Evolutionary conservation across 176 grass and related monocot genomes (phyloP).

Genomic region (Themeda triandra): DNA sequence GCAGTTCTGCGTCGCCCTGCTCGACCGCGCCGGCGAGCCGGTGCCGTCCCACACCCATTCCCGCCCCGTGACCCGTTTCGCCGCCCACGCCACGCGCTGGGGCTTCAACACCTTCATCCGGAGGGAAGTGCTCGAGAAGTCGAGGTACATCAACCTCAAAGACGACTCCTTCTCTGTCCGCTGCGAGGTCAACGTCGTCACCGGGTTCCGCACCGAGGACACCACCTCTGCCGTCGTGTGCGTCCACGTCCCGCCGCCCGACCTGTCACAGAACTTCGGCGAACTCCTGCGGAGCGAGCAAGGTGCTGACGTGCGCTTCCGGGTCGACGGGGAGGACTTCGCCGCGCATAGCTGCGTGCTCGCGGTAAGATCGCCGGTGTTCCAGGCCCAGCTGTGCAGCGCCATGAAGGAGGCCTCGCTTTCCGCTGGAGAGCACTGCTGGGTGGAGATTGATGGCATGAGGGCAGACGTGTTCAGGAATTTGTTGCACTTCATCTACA

Average conservation of each 20-base stretch:
- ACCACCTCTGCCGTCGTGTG: neutral
- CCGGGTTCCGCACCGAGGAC: neutral
- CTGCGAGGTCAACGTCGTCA: slow-evolving; percentile 18
- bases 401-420: slow-evolving; percentile 26
- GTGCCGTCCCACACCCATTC: neutral
- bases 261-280: slow-evolving; percentile 13
- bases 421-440: neutral
- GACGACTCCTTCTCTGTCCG: slow-evolving; percentile 6
- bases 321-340: slow-evolving; percentile 39
- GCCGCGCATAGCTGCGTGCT: slow-evolving; percentile 34
- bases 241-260: neutral
- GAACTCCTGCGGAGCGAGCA: slow-evolving; percentile 22
- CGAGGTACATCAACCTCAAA: neutral
- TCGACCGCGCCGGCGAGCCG: slow-evolving; percentile 8
- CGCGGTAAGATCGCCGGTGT: slow-evolving; percentile 40
- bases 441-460: slow-evolving; percentile 37
- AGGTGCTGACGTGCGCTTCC: slow-evolving; percentile 34
- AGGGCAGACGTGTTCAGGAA: slow-evolving; percentile 40
- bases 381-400: slow-evolving; percentile 40
- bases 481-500: slow-evolving; percentile 15
- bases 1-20: neutral
- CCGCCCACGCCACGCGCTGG: neutral
- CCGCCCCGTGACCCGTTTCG: neutral
- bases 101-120: slow-evolving; percentile 17
- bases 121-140: slow-evolving; percentile 4